Evolutionary conservation across 1,139 yeast genomes (phyloP).

Genomic region (Diutina ranongensis): DNA sequence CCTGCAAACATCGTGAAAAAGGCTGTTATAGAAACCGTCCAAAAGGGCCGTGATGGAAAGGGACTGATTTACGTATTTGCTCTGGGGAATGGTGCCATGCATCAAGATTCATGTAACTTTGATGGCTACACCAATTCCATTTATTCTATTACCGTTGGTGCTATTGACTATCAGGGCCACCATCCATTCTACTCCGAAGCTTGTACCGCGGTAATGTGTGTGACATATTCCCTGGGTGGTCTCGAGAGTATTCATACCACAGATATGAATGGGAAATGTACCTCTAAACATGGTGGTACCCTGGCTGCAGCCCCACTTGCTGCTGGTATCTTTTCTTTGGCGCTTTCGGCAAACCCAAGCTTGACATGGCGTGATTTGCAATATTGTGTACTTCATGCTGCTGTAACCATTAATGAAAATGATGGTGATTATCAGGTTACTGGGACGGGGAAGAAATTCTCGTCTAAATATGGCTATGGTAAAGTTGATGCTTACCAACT

Average conservation of each 20-base stretch:
- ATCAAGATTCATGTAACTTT: constrained; percentile 85
- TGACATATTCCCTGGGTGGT: constrained; percentile 86
- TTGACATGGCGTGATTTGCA: constrained; percentile 96
- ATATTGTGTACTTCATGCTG: constrained; percentile 63
- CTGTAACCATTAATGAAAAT: constrained; percentile 53
- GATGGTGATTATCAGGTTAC: constrained; percentile 64
- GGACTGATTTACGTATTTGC: constrained; percentile 95
- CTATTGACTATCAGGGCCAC: constrained; percentile 72
- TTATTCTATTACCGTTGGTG: constrained; percentile 90
- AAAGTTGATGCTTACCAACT: constrained; percentile 73
- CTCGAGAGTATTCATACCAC: constrained; percentile 89
- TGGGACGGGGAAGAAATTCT: constrained; percentile 54
- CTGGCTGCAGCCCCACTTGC: constrained; percentile 99
- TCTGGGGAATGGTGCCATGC: constrained; percentile 83
- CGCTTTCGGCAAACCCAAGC: constrained; percentile 69
- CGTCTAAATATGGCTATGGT: constrained; percentile 90
- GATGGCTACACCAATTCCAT: constrained; percentile 97
- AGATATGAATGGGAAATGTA: constrained; percentile 64
- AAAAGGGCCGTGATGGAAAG: constrained; percentile 67
- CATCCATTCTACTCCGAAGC: constrained; percentile 89
- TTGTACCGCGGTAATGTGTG: constrained; percentile 94
- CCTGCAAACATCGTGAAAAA: constrained; percentile 71
- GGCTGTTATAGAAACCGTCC: constrained; percentile 78
- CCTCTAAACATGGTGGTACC: constrained; percentile 83
- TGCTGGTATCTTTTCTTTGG: constrained; percentile 83